Conservation (phyloP, 768 basidiomycete species). For the Boletus tomentosulus region DNA sequence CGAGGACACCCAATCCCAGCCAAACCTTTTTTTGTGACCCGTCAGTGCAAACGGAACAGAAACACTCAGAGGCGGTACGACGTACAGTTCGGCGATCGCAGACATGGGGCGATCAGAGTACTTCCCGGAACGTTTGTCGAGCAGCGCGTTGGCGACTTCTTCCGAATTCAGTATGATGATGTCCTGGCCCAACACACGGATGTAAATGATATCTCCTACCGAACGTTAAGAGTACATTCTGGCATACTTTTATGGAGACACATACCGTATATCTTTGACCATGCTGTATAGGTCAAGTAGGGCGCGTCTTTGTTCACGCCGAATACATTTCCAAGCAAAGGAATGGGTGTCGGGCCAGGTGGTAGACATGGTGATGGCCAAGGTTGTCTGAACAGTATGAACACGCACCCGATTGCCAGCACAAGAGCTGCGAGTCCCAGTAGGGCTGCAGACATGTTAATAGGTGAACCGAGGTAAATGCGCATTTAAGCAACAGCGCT, state of each 20-base stretch:
- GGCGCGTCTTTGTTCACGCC: constrained; percentile 7
- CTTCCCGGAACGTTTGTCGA: constrained; percentile 49
- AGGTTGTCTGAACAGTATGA: background rate
- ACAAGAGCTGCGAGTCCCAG: constrained; percentile 1
- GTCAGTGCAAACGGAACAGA: background rate
- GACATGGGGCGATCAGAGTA: constrained; percentile 36
- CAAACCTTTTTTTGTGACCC: constrained; percentile 11
- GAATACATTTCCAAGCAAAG: constrained; percentile 14
- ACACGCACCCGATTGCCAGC: background rate
- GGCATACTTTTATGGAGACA: background rate
- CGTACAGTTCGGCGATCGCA: constrained; percentile 5
- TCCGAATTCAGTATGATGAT: constrained; percentile 49
- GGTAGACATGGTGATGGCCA: background rate
- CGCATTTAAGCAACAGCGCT: background rate
- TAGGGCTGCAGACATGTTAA: background rate
- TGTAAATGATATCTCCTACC: constrained; percentile 7
- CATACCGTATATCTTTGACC: constrained; percentile 20
- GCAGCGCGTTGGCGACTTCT: constrained; percentile 42
- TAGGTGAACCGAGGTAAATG: background rate
- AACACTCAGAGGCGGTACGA: background rate
- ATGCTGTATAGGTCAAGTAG: constrained; percentile 15
- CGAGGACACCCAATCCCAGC: constrained; percentile 12
- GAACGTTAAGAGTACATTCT: background rate
- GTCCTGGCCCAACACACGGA: constrained; percentile 37
- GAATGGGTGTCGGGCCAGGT: constrained; percentile 16